These are phyloP conservation scores for Sclerotinia subarctica DNA, from an alignment of 2,329 filamentous ascomycete species.

Conservation along the genomic window DNA sequence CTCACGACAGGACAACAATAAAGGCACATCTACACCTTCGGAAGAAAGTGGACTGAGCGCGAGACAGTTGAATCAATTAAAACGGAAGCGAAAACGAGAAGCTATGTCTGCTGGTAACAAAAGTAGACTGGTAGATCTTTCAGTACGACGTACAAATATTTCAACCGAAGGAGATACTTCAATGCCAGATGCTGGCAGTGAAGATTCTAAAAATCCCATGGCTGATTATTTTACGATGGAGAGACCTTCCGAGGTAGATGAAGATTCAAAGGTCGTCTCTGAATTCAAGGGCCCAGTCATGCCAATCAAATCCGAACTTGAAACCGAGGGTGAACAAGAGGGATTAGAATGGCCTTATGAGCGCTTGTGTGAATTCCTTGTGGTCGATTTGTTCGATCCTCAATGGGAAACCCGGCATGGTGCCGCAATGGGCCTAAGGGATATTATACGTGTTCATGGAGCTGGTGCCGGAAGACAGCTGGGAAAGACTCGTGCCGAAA, in stretches of 20 bases:
- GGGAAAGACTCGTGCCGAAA: conserved; percentile 68
- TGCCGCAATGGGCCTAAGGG: conserved; percentile 89
- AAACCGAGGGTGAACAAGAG: conserved; percentile 71
- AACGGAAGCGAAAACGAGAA: conserved; percentile 88
- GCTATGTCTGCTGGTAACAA: conserved; percentile 88
- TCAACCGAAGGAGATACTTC: conserved; percentile 34
- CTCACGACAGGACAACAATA: conserved; percentile 40
- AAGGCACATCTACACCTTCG: conserved; percentile 33
- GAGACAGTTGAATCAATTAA: conserved; percentile 88
- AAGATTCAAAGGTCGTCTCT: conserved; percentile 87
- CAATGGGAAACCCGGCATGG: conserved; percentile 96
- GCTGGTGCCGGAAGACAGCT: conserved; percentile 76
- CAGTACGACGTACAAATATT: conserved; percentile 50
- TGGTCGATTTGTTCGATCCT: conserved; percentile 87
- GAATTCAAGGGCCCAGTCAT: conserved; percentile 87
- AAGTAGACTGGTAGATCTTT: conserved; percentile 83
- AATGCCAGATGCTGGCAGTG: conserved; percentile 60
- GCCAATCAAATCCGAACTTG: conserved; percentile 81
- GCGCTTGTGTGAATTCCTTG: conserved; percentile 88
- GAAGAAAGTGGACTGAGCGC: conserved; percentile 80
- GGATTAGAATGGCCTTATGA: conserved; percentile 93
- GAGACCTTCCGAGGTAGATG: conserved; percentile 71
- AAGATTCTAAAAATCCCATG: conserved; percentile 57
- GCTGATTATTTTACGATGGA: conserved; percentile 91
- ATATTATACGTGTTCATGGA: conserved; percentile 89